phyloP scores from a whole-genome alignment of 140 eudicot genomes.

The Anethum foeniculum region DNA sequence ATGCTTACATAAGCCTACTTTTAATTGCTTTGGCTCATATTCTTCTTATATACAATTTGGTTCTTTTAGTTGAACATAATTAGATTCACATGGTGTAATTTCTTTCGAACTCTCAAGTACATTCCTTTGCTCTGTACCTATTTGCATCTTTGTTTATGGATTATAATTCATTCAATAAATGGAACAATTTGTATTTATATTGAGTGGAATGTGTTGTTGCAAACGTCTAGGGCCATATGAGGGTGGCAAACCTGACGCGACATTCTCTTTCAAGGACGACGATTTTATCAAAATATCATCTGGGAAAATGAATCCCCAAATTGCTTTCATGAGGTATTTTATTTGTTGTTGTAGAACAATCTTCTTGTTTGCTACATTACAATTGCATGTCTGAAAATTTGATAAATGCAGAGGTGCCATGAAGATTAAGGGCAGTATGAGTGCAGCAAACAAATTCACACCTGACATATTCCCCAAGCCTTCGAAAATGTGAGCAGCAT shows the following conservation, averaged over 20 bases:
- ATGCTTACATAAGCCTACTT: no score
- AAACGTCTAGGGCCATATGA: slow-evolving; percentile 49
- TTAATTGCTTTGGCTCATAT: no score
- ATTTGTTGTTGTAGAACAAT: not conserved
- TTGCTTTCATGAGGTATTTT: slow-evolving; percentile 79
- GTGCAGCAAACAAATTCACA: slow-evolving; percentile 86
- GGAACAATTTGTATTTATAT: not conserved
- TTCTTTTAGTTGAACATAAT: no score
- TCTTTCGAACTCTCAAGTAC: not conserved
- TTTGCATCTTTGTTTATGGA: not conserved
- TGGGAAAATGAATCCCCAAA: slow-evolving; percentile 91
- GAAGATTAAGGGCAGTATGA: slow-evolving; percentile 83
- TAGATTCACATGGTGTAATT: no score
- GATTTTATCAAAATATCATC: slow-evolving; percentile 69
- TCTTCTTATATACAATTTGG: no score
- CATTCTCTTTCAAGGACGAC: slow-evolving; percentile 78
- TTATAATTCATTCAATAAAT: not conserved
- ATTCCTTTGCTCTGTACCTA: not conserved
- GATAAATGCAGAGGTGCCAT: slow-evolving; percentile 63
- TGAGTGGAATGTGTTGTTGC: not conserved
- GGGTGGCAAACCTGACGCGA: slow-evolving; percentile 90
- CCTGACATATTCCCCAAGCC: slow-evolving; percentile 97
- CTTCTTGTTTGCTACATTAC: not conserved
- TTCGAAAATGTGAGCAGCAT: slow-evolving; percentile 56
- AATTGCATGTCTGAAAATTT: not conserved